Conservation (phyloP, 1,284 basidiomycete species). For the Fistulina hepatica region DNA sequence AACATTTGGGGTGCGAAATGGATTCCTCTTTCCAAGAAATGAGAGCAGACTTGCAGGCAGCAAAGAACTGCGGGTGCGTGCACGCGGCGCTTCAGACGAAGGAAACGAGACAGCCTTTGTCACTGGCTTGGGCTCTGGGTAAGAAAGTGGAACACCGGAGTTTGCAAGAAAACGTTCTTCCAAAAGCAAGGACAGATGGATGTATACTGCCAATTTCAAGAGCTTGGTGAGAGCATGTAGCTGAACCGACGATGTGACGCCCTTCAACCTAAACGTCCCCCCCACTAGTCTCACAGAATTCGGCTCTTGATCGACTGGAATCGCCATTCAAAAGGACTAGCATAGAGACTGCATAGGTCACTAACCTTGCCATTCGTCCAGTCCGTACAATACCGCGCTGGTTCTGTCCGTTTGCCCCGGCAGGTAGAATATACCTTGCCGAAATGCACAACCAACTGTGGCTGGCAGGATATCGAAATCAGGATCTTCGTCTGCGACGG, state of each 20-base stretch:
- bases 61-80: constrained; percentile 12
- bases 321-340: constrained; percentile 5
- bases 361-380: constrained; percentile 42
- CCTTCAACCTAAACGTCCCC: constrained; percentile 47
- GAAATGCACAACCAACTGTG: constrained; percentile 36
- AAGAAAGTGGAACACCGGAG: constrained; percentile 36
- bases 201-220: constrained; percentile 45
- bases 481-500: constrained; percentile 28
- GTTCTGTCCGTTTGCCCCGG: constrained; percentile 23
- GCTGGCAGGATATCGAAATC: constrained; percentile 31
- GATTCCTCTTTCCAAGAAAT: constrained; percentile 21
- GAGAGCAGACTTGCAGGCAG: constrained; percentile 20
- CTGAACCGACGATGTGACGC: constrained; percentile 30
- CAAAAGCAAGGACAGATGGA: constrained; percentile 46
- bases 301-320: constrained; percentile 14
- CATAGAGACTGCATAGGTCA: constrained; percentile 18
- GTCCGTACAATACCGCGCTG: constrained; percentile 35
- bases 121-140: constrained; percentile 27
- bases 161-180: constrained; percentile 50
- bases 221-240: constrained; percentile 34
- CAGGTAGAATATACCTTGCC: constrained; percentile 29
- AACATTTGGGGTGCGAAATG: constrained; percentile 22
- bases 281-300: constrained; percentile 34
- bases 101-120: constrained; percentile 16
- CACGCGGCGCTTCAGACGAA: constrained; percentile 14